Base-by-base conservation (phyloP, 768 basidiomycete genomes). In the Cystobasidium tubakii region DNA sequence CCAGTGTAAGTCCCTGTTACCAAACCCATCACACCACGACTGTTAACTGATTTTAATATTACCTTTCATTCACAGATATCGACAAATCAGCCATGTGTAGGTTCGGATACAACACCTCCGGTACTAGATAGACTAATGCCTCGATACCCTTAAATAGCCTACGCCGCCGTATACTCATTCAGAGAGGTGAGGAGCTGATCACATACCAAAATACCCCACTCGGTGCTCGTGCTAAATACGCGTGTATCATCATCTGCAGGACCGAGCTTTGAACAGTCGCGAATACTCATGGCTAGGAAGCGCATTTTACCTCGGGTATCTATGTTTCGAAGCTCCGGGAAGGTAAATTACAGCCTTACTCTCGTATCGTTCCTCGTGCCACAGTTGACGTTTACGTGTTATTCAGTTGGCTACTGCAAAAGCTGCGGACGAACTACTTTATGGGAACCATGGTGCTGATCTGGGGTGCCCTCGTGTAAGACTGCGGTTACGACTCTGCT, bases 51-150 rank as follows among this genome's bases (percentile, higher is more conserved):
- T 55, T 55, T 7, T 25, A 42, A 3, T 15, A 36, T 33, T 19
- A 23, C 46, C 46, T 15, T 50, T 50, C n/a, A 19, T 7, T 17
- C n/a, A n/a, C 7, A 71, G 69, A 71, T 39, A 55, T 71, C 29
- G 69, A 71, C 54, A 71, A 71, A 60, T 57, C 54, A 12, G 69
- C 69, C 19, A 71, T 71, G 69, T 71, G 69, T 71, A 71, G 54
- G 69, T 62, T 31, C 4, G n/a, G n/a, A n/a, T n/a, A n/a, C n/a
- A n/a, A n/a, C n/a, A n/a, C n/a, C n/a, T n/a, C n/a, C n/a, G n/a
- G n/a, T n/a, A n/a, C n/a, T n/a, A n/a, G n/a, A n/a, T n/a, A n/a
- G n/a, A n/a, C n/a, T n/a, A n/a, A n/a, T n/a, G n/a, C n/a, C n/a
- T n/a, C n/a, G n/a, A n/a, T n/a, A n/a, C n/a, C n/a, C 9, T 54